Conservation (phyloP, 2,329 filamentous ascomycete genomes). For the Fusarium ambrosium region DNA sequence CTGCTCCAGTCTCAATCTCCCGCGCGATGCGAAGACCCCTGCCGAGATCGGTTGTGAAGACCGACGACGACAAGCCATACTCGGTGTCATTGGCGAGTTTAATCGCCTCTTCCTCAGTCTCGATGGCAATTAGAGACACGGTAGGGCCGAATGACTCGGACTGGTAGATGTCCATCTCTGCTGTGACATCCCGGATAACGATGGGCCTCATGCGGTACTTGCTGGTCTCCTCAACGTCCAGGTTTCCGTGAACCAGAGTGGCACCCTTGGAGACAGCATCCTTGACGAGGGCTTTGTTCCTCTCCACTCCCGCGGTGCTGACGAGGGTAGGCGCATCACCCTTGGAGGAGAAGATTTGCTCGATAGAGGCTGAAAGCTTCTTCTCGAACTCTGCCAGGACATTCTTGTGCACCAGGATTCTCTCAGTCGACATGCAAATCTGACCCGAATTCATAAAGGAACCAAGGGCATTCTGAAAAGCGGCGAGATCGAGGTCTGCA, state of each 20-base stretch:
- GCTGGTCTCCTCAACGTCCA: conserved; percentile 49
- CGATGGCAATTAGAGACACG: conserved; percentile 75
- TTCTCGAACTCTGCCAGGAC: conserved; percentile 62
- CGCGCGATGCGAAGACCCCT: conserved; percentile 71
- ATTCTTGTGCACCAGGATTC: conserved; percentile 71
- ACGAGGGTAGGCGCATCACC: conserved; percentile 78
- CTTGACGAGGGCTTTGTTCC: conserved; percentile 75
- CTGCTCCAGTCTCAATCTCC: conserved; percentile 75
- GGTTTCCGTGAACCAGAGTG: conserved; percentile 58
- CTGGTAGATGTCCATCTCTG: conserved; percentile 78
- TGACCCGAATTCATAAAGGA: conserved; percentile 82
- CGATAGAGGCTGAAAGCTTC: conserved; percentile 56
- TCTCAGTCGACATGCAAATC: conserved; percentile 89
- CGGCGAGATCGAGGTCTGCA: conserved; percentile 80
- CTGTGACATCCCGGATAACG: conserved; percentile 73
- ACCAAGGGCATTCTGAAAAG: conserved; percentile 75
- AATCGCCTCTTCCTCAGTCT: conserved; percentile 79
- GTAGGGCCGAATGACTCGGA: conserved; percentile 84
- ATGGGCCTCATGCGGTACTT: conserved; percentile 70
- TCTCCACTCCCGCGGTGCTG: conserved; percentile 73
- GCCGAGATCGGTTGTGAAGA: conserved; percentile 79
- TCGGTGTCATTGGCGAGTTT: conserved; percentile 84
- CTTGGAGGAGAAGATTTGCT: conserved; percentile 64
- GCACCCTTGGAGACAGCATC: conserved; percentile 79
- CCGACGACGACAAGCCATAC: conserved; percentile 78